Percentiles rank a stretch among this genome's conserved stretches.
phyloP scores from a whole-genome alignment of 768 basidiomycete species.

The Suillus cothurnatus region DNA sequence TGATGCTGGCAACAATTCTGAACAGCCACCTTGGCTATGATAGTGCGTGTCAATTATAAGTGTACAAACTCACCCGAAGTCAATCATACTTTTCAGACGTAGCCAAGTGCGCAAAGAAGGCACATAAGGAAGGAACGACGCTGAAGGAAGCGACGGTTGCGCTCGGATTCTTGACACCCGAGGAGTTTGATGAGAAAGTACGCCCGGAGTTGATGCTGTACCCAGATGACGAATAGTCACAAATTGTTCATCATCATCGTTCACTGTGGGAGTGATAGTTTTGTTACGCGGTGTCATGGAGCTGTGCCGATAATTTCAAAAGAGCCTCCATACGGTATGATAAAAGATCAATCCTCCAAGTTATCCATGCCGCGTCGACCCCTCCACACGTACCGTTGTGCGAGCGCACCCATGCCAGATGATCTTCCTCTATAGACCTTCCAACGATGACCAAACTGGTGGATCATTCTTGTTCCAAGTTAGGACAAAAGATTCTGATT shows the following conservation, averaged over 20 bases:
- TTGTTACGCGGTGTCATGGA: neutral
- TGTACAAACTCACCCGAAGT: neutral
- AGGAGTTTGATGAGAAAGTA: conserved; percentile 95
- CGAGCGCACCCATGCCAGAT: neutral
- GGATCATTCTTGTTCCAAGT: neutral
- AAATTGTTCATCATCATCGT: neutral
- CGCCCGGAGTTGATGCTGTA: conserved; percentile 89
- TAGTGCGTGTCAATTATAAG: conserved; percentile 56
- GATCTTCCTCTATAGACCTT: no score
- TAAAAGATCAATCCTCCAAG: neutral
- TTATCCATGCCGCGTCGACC: neutral
- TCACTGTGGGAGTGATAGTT: neutral
- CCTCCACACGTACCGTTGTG: neutral
- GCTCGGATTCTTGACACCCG: conserved; percentile 81
- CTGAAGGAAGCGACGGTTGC: conserved; percentile 92
- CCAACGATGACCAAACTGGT: neutral
- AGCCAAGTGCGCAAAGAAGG: conserved; percentile 98
- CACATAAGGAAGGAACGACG: conserved; percentile 98
- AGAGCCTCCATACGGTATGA: neutral
- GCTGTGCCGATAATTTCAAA: neutral
- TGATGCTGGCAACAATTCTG: conserved; percentile 98
- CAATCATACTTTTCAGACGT: conserved; percentile 62
- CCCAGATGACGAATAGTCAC: conserved; percentile 51
- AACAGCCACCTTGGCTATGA: conserved; percentile 97
- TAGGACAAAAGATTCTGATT: neutral